These are phyloP conservation scores for Pythium oligandrum DNA, from an alignment of 352 stramenopile genomes.

Conservation along the genomic window DNA sequence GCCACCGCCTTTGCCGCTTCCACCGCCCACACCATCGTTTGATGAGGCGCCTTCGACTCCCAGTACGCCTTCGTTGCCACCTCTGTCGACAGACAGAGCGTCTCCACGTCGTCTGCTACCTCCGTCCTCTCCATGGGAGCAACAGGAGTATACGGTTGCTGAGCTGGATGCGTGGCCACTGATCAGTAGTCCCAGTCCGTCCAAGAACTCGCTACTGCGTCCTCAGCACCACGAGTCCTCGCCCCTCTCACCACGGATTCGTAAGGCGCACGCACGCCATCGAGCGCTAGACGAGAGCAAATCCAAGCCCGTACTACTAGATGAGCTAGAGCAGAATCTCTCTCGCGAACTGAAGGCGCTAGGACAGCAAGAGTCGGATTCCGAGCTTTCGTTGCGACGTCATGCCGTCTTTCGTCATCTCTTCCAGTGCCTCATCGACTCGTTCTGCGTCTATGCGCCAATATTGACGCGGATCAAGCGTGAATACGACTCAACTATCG, in stretches of 20 bases:
- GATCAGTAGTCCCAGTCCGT: slow-evolving; percentile 1
- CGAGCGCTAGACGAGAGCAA: slow-evolving; percentile 16
- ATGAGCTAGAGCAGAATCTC: slow-evolving; percentile 17
- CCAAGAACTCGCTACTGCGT: neutral
- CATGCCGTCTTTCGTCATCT: slow-evolving; percentile 36
- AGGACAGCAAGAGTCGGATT: neutral
- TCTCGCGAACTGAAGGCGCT: slow-evolving; percentile 5
- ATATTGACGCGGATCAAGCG: slow-evolving; percentile 55
- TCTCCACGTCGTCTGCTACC: too few species aligned
- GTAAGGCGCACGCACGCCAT: slow-evolving; percentile 12
- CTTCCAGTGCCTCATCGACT: slow-evolving; percentile 44
- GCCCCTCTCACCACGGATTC: slow-evolving; percentile 15
- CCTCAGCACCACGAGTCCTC: slow-evolving; percentile 4
- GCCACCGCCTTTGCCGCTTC: neutral
- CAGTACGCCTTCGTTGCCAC: too few species aligned
- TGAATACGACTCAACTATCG: slow-evolving; percentile 53
- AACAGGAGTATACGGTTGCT: slow-evolving; percentile 10
- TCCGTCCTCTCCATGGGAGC: too few species aligned
- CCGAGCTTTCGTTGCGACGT: too few species aligned
- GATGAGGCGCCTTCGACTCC: too few species aligned
- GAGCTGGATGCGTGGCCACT: slow-evolving; percentile 21
- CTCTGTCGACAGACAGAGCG: too few species aligned
- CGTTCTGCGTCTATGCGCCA: slow-evolving; percentile 62
- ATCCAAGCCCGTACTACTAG: slow-evolving; percentile 15
- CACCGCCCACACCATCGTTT: slow-evolving; percentile 3